Evolutionary conservation across 352 stramenopile species (phyloP), one percentile per base, ranked within the genome.

Genomic region (Phytopythium oedochilum): DNA sequence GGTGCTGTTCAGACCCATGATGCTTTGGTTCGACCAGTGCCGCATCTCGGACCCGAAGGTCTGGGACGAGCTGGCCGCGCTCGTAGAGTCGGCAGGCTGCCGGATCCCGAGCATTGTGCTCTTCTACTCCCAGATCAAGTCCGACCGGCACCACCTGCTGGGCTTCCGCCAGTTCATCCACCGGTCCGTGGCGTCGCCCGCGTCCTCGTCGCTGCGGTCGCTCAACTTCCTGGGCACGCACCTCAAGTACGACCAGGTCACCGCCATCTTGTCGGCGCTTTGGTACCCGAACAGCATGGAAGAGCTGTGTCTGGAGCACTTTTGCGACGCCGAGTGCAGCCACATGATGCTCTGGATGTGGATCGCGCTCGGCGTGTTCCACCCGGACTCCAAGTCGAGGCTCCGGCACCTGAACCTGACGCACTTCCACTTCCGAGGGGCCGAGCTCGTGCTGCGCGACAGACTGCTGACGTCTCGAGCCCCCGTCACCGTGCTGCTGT

Each of bases 361-460:
- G 73, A 68, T 83, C 45, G 73, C 65, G 18, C 55, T 74, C 29
- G 70, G 60, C 20, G 57, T 74, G 0, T 78, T 83, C 55, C 73
- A 83, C 34, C 59, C 54, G 0, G 70, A 79, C 49, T 73, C 70
- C 6, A 35, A 52, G 5, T 66, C 52, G 1, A 53, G 49, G 17
- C 53, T 83, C 12, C 32, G 59, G 18, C 57, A 70, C 31, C 53
- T 73, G 25, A 57, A 68, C 34, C 52, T 73, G 22, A 62, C 67
- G 17, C 59, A 55, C 5, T 55, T 77, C n/a, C 54, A 64, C 18
- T 39, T 82, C 0, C 45, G 50, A n/a, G 20, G 0, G 0, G 3
- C 52, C 4, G 47, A 63, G 15, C 6, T 63, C 18, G 28, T 53
- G 25, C 28, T 55, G 3, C 52, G 69, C 4, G 36, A 48, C 14